phyloP scores from a whole-genome alignment of 345 rosid genomes.

The Euphorbia pulcherrima region DNA sequence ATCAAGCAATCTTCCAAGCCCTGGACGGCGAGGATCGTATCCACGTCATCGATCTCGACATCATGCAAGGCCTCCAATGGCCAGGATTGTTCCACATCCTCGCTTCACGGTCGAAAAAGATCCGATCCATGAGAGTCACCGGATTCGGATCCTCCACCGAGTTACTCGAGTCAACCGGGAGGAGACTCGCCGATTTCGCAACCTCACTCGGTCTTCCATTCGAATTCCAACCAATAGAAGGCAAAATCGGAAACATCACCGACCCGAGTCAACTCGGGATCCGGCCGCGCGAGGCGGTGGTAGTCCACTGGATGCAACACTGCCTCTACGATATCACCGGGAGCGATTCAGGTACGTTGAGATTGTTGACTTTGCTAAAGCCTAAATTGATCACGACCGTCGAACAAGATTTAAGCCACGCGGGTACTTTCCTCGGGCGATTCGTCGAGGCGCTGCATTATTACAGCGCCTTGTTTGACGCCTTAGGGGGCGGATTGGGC shows the following conservation, averaged over 20 bases:
- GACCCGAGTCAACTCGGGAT: slow-evolving; percentile 59
- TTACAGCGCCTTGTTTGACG: slow-evolving; percentile 93
- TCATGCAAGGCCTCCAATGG: slow-evolving; percentile 99
- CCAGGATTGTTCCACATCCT: slow-evolving; percentile 96
- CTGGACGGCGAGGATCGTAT: slow-evolving; percentile 72
- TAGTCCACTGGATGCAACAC: slow-evolving; percentile 98
- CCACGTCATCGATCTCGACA: slow-evolving; percentile 88
- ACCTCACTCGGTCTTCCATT: slow-evolving; percentile 67
- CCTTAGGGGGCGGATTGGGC: slow-evolving; percentile 71
- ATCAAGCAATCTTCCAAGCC: slow-evolving; percentile 88
- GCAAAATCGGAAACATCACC: slow-evolving; percentile 59
- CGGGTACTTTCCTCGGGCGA: slow-evolving; percentile 67
- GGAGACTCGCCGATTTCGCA: slow-evolving; percentile 82
- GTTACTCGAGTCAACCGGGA: slow-evolving; percentile 77
- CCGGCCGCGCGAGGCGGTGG: slow-evolving; percentile 59
- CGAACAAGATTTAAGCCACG: slow-evolving; percentile 80
- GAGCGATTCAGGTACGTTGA: slow-evolving; percentile 54
- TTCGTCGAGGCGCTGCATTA: slow-evolving; percentile 95
- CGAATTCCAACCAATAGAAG: slow-evolving; percentile 73
- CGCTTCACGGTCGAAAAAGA: slow-evolving; percentile 70
- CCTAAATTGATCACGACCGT: slow-evolving; percentile 79
- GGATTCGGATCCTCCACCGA: slow-evolving; percentile 81
- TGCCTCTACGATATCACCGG: slow-evolving; percentile 82
- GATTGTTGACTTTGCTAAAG: slow-evolving; percentile 47
- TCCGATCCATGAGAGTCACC: slow-evolving; percentile 72